Evolutionary conservation across 441 rosid species (phyloP).

Genomic region (Hura crepitans): DNA sequence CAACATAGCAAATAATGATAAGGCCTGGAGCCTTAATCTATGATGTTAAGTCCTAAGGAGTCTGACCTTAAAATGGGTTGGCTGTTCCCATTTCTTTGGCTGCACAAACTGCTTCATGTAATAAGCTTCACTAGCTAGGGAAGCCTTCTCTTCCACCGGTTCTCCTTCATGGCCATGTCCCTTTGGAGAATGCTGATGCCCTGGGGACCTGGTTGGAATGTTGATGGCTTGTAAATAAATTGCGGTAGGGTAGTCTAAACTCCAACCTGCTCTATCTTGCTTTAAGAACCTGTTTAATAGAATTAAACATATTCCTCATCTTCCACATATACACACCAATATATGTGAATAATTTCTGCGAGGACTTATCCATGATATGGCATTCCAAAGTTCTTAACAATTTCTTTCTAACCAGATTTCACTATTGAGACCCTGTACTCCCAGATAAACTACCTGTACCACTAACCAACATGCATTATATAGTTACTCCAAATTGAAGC

Average conservation of each 20-base stretch:
- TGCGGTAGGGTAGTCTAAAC: neutral
- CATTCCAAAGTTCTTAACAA: neutral
- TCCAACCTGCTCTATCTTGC: neutral
- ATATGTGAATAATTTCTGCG: neutral
- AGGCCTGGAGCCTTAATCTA: neutral
- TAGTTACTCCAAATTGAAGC: neutral
- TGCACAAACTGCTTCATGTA: neutral
- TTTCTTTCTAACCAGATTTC: neutral
- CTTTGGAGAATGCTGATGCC: neutral
- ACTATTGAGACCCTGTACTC: neutral
- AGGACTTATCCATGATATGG: neutral
- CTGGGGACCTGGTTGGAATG: neutral
- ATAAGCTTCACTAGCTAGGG: neutral
- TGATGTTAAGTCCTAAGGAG: neutral
- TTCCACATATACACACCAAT: neutral
- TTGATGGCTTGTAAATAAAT: neutral
- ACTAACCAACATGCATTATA: neutral
- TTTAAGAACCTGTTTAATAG: neutral
- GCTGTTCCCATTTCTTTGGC: neutral
- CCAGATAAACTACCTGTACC: too few species aligned
- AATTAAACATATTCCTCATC: neutral
- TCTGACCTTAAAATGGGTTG: neutral
- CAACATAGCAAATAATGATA: neutral
- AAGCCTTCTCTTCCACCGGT: too few species aligned
- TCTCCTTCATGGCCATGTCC: neutral